A percentile compares a stretch with the other conserved stretches of the same genome.
These are phyloP conservation scores for Rutidosis leptorrhynchoides DNA, from an alignment of 129 eudicot species.

Conservation along the genomic window DNA sequence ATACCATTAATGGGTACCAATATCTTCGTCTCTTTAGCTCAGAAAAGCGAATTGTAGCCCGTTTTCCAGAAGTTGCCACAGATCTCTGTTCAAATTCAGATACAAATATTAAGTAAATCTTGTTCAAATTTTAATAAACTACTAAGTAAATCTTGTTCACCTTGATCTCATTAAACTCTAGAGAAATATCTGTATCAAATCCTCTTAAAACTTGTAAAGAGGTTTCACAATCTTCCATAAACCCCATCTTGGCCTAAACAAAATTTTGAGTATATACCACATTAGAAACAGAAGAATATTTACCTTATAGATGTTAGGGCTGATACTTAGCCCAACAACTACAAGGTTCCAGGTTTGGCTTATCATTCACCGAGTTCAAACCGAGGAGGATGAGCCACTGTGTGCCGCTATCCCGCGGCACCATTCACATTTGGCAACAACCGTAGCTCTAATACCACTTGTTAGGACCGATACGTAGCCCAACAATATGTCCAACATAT, in stretches of 20 bases:
- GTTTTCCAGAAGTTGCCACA: conserved; percentile 59
- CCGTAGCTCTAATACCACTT: no score
- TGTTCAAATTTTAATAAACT: no score
- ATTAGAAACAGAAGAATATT: background rate
- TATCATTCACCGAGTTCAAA: no score
- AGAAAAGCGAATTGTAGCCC: conserved; percentile 54
- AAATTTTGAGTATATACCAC: background rate
- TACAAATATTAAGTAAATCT: conserved; percentile 5
- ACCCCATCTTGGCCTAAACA: conserved; percentile 76
- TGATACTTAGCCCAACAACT: no score
- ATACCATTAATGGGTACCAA: conserved; percentile 85
- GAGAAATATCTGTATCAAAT: conserved; percentile 65
- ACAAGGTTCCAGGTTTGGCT: no score
- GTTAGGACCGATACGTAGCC: no score
- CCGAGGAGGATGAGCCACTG: no score
- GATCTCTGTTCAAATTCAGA: conserved; percentile 48
- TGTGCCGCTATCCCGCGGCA: no score
- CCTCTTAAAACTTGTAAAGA: conserved; percentile 87
- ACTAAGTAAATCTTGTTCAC: conserved; percentile 30
- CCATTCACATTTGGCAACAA: no score
- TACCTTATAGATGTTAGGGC: no score
- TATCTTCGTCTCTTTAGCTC: conserved; percentile 64
- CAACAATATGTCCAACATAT: no score
- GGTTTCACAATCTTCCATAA: conserved; percentile 70
- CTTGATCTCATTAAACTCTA: conserved; percentile 73